Base-by-base conservation (phyloP, 306 rosid species). In the Dryas drummondii region DNA sequence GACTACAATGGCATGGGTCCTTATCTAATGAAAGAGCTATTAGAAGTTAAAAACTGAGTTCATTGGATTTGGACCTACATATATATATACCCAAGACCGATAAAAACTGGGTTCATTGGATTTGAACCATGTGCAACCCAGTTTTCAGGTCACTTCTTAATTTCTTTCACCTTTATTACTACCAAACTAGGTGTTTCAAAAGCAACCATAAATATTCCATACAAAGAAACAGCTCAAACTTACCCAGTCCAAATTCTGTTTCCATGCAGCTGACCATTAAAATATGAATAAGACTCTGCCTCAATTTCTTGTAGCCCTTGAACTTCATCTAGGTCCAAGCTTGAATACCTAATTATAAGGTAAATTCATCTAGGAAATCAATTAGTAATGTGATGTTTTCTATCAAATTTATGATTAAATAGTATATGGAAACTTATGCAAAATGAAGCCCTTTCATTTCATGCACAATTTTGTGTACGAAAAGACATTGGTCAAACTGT, bases 191-290 rank as follows among this genome's bases (percentile, higher is more conserved):
- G 67, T 45, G 37, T 70, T 56, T 14, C 45, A 27, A 60, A 75
- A 45, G 47, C 54, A 60, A 15, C 37, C 37, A 55, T 52, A 17
- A 47, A 5, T 32, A 16, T 62, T 15, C 8, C 42, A 64, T 40
- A 63, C 45, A 26, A 45, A 71, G 62, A 75, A 58, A 66, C 70
- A 78, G 48, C 41, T 55, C 64, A 73, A 73, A 78, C 96, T 84
- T 70, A 91, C 98, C 98, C 92, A 10, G 87, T 89, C 98, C 97
- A 91, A 72, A 91, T 83, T 86, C 44, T 89, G 86, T 93, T 93
- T 80, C 79, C 87, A 80, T 86, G 98, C 68, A 85, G 72, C 81
- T 91, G 97, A 70, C 98, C 98, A 66, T 89, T 83, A 77, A 88
- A 93, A 79, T 89, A 93, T 6, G 96, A 91, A 91, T 86, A 89